Conservation (phyloP, 768 basidiomycete species). For the Boletus subparvulus region DNA sequence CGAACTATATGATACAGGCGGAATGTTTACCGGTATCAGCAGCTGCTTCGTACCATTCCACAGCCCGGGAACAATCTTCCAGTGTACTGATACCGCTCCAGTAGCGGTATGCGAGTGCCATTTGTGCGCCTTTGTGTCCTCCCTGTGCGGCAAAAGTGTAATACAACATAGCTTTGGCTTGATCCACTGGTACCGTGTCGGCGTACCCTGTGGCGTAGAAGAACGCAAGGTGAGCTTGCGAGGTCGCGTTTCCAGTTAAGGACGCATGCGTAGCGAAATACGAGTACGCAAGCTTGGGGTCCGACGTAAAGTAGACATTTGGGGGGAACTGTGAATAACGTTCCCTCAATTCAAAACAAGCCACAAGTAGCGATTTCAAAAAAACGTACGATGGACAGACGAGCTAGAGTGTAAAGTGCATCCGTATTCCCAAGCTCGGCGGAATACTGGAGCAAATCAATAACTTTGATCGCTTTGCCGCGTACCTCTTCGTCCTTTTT, state of each 20-base stretch:
- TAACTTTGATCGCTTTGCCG: conserved; percentile 74
- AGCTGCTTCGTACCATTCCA: conserved; percentile 87
- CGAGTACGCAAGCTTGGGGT: conserved; percentile 63
- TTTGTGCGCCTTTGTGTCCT: conserved; percentile 83
- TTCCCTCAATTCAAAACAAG: background rate
- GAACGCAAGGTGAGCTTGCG: conserved; percentile 85
- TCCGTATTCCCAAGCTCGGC: conserved; percentile 75
- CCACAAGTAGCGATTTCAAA: background rate
- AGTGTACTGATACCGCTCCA: conserved; percentile 94
- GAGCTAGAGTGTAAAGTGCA: conserved; percentile 66
- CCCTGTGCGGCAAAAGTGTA: conserved; percentile 93
- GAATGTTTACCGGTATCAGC: conserved; percentile 73
- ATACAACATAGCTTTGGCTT: conserved; percentile 83
- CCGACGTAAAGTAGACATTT: conserved; percentile 58
- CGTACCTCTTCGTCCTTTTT: conserved; percentile 65
- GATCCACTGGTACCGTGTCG: conserved; percentile 58
- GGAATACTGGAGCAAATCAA: conserved; percentile 79
- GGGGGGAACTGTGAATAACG: conserved; percentile 60
- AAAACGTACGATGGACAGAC: conserved; percentile 61
- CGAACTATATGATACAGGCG: conserved; percentile 3
- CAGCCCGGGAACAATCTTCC: conserved; percentile 80
- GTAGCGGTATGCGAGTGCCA: conserved; percentile 90
- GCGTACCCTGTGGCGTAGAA: conserved; percentile 86
- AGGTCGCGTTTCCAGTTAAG: conserved; percentile 77
- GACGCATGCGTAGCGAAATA: conserved; percentile 63